Percentiles rank a stretch among this genome's conserved stretches.
These are phyloP conservation scores for Dinochytrium kinnereticum DNA, from an alignment of 371 early-diverging fungal genomes.

Conservation along the genomic window DNA sequence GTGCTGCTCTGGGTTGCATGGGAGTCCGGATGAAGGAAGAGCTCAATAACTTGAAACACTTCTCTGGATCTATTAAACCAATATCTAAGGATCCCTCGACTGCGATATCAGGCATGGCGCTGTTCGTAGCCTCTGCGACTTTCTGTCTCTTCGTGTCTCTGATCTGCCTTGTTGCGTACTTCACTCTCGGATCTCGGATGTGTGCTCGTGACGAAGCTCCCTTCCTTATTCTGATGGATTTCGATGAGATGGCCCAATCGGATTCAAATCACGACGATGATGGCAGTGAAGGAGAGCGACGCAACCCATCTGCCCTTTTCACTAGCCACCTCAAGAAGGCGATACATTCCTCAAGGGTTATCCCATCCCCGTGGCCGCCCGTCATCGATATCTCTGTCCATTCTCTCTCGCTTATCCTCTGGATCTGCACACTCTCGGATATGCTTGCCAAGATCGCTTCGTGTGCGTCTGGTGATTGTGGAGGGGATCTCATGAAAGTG, in stretches of 20 bases:
- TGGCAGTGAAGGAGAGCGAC: too few relatives aligned
- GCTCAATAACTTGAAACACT: too few relatives aligned
- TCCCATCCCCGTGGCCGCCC: neutral
- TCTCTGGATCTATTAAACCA: too few relatives aligned
- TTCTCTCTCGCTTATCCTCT: neutral
- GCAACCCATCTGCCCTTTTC: too few relatives aligned
- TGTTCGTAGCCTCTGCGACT: neutral
- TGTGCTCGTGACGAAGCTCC: neutral
- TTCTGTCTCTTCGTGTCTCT: neutral
- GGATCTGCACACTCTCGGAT: neutral
- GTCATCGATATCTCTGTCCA: neutral
- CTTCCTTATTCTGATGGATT: neutral
- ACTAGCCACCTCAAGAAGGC: too few relatives aligned
- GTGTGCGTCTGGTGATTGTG: neutral
- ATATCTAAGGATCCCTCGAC: too few relatives aligned
- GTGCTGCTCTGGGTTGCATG: neutral
- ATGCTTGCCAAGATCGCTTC: neutral
- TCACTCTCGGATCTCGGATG: neutral
- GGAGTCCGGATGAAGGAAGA: too few relatives aligned
- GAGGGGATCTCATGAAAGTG: neutral
- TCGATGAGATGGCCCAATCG: neutral
- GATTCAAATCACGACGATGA: too few relatives aligned
- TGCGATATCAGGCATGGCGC: neutral
- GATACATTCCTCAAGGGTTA: too few relatives aligned
- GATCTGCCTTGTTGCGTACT: neutral